Conservation (phyloP, 192 early-diverging fungal species). For the Phlyctochytrium planicorne region DNA sequence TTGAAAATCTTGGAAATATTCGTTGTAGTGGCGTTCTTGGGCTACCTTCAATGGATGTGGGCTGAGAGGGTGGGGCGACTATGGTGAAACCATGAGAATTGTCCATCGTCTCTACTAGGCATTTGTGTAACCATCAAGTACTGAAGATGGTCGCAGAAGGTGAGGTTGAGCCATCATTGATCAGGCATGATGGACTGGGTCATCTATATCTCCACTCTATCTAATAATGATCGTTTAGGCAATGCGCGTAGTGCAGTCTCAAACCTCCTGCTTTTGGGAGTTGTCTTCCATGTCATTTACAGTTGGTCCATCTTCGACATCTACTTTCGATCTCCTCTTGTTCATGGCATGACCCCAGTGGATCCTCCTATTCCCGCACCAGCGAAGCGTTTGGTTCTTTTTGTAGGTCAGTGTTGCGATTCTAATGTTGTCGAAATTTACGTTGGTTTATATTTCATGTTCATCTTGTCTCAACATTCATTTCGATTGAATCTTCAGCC, state of each 20-base stretch:
- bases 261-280: slow-evolving; percentile 66
- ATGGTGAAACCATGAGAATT: too few relatives aligned
- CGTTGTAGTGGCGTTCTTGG: too few relatives aligned
- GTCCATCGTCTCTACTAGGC: too few relatives aligned
- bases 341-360: slow-evolving; percentile 94
- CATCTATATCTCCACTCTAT: neutral
- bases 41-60: too few relatives aligned
- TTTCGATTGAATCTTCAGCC: too few relatives aligned
- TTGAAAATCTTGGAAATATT: too few relatives aligned
- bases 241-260: neutral
- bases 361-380: slow-evolving; percentile 67
- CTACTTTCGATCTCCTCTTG: slow-evolving; percentile 96
- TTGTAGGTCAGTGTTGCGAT: slow-evolving; percentile 62
- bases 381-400: slow-evolving; percentile 82
- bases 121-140: too few relatives aligned
- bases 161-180: too few relatives aligned
- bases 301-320: slow-evolving; percentile 94
- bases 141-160: too few relatives aligned
- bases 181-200: too few relatives aligned
- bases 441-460: slow-evolving; percentile 4
- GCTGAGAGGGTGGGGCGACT: too few relatives aligned
- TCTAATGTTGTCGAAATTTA: neutral
- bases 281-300: slow-evolving; percentile 91
- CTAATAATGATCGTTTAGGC: neutral
- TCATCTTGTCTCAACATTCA: too few relatives aligned